These are phyloP conservation scores for Tanacetum coccineum DNA, from an alignment of 129 eudicot genomes.

Conservation along the genomic window DNA sequence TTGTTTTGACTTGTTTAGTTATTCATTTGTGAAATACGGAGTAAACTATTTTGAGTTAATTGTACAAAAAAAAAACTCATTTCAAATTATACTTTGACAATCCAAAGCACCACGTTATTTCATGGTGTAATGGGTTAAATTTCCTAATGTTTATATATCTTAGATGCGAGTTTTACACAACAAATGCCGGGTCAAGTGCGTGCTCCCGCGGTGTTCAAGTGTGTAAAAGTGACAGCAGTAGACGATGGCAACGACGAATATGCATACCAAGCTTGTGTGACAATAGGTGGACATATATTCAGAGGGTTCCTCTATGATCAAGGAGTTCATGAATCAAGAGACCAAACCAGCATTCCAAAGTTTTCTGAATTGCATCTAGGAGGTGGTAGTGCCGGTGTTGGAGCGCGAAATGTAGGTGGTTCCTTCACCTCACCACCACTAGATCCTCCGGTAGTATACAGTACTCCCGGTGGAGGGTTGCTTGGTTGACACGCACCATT, in stretches of 20 bases:
- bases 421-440: conserved; percentile 34
- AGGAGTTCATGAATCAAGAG: conserved; percentile 55
- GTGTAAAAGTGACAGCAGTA: conserved; percentile 74
- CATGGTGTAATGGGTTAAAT: neutral
- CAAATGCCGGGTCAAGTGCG: conserved; percentile 76
- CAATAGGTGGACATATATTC: conserved; percentile 83
- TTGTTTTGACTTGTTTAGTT: no score
- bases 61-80: no score
- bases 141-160: neutral
- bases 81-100: no score
- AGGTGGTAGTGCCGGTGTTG: conserved; percentile 30
- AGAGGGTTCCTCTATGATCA: conserved; percentile 90
- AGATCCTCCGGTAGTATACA: conserved; percentile 52
- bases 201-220: conserved; percentile 92
- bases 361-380: conserved; percentile 81
- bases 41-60: no score
- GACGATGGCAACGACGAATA: conserved; percentile 93
- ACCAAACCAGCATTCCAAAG: conserved; percentile 45
- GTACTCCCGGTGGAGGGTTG: conserved; percentile 57
- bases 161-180: conserved; percentile 70
- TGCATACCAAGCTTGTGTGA: conserved; percentile 85
- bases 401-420: conserved; percentile 36
- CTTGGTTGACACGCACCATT: conserved; percentile 33
- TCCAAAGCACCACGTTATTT: neutral
- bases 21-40: no score